Evolutionary conservation across 139 green algal species (phyloP), one percentile per base, ranked within the genome.

Genomic region (Limnomonas spitsbergensis): DNA sequence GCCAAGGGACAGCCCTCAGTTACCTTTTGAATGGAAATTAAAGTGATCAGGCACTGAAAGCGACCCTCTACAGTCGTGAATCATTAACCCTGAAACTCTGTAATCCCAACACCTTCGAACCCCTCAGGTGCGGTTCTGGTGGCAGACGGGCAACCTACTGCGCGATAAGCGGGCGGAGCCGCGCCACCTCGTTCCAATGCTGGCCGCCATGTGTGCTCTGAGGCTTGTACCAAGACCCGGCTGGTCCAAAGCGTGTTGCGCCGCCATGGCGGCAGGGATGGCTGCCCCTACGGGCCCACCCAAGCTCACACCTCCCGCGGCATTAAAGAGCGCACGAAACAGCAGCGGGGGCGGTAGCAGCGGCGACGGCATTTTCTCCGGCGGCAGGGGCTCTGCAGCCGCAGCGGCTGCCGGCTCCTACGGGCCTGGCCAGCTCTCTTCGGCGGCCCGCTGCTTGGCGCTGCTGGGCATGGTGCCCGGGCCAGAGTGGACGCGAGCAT

Each of bases 61-160:
- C n/a, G n/a, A n/a, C n/a, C n/a, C n/a, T n/a, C n/a, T n/a, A n/a
- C n/a, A n/a, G n/a, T n/a, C n/a, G n/a, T n/a, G n/a, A n/a, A n/a
- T n/a, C n/a, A n/a, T n/a, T n/a, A n/a, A n/a, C n/a, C n/a, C n/a
- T n/a, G n/a, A n/a, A n/a, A n/a, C n/a, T n/a, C n/a, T n/a, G n/a
- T n/a, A n/a, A n/a, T n/a, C n/a, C n/a, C n/a, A n/a, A n/a, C n/a
- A n/a, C n/a, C n/a, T n/a, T n/a, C n/a, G n/a, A n/a, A n/a, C n/a
- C n/a, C n/a, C n/a, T 20, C 20, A 61, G 47, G 47, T 37, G 61
- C 61, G 61, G 6, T 72, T 72, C 61, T 72, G 61, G 61, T 72
- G 61, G 61, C 61, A 37, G 26, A 36, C 61, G 26, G 26, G 27
- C 9, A 34, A 72, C 27, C 61, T 72, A 20, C 29, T 72, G 29